Evolutionary conservation across 805 yeast genomes (phyloP).

Genomic region (Candida tammaniensis): DNA sequence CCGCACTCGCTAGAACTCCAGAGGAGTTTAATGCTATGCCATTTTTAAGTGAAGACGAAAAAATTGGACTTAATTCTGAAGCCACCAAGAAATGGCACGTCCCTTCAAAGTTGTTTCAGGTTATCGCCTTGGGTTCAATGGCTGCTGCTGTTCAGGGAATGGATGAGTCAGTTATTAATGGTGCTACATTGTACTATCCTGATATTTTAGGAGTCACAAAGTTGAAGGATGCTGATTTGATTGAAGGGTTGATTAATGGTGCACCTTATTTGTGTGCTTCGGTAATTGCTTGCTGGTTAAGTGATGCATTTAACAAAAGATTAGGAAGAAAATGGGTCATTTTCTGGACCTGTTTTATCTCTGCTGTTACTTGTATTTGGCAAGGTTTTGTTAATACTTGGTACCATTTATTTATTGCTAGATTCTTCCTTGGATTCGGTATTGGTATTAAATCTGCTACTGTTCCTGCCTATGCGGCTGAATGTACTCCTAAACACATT

Average conservation of each 20-base stretch:
- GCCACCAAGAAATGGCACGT: constrained; percentile 43
- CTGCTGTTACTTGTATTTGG: constrained; percentile 64
- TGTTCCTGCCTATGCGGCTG: constrained; percentile 66
- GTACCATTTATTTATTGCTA: constrained; percentile 58
- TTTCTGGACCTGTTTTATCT: constrained; percentile 56
- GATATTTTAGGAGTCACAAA: constrained; percentile 45
- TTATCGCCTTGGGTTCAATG: constrained; percentile 59
- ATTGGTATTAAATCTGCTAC: constrained; percentile 67
- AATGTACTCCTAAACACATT: constrained; percentile 53
- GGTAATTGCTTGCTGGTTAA: constrained; percentile 56
- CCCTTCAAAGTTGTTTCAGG: constrained; percentile 48
- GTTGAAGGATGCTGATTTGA: constrained; percentile 48
- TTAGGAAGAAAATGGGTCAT: constrained; percentile 62
- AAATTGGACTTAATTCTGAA: constrained; percentile 46
- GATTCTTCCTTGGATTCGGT: constrained; percentile 62
- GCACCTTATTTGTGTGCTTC: constrained; percentile 66
- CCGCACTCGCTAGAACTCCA: constrained; percentile 58
- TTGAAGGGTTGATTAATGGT: constrained; percentile 59
- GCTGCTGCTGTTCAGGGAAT: constrained; percentile 74
- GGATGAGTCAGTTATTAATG: constrained; percentile 71
- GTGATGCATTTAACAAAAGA: constrained; percentile 48
- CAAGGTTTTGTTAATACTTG: constrained; percentile 61
- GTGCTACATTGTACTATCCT: constrained; percentile 64
- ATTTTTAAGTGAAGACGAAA: constrained; percentile 45
- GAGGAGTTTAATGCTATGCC: constrained; percentile 54